Conservation (phyloP, 352 stramenopile genomes). For the Globisporangium cystogenes region DNA sequence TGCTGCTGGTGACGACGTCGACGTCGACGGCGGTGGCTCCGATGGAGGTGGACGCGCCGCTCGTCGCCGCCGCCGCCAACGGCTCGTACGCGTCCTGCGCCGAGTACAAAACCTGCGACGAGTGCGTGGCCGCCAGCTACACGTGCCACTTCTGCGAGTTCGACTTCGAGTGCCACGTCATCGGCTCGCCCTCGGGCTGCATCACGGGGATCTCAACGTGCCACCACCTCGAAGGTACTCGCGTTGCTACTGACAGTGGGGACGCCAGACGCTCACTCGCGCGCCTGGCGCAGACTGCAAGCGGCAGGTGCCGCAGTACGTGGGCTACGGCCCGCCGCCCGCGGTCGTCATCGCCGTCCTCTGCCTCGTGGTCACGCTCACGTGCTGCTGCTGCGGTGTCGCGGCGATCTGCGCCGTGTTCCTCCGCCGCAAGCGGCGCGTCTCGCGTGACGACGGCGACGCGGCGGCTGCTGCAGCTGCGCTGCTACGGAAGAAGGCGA, state of each 20-base stretch:
- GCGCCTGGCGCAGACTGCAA: conserved; percentile 68
- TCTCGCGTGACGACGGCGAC: background rate
- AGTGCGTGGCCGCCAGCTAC: conserved; percentile 67
- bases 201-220: conserved; percentile 67
- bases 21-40: too few species aligned
- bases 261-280: too few species aligned
- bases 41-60: background rate
- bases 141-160: conserved; percentile 79
- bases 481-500: background rate
- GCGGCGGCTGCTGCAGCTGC: background rate
- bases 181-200: conserved; percentile 63
- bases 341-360: conserved; percentile 83
- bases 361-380: conserved; percentile 74
- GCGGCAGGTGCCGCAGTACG: conserved; percentile 58
- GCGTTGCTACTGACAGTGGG: too few species aligned
- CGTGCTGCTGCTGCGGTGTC: conserved; percentile 75
- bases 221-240: conserved; percentile 80
- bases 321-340: conserved; percentile 75
- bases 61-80: background rate
- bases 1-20: background rate
- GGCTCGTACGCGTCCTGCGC: conserved; percentile 24
- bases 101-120: conserved; percentile 64
- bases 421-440: conserved; percentile 20
- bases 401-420: conserved; percentile 77
- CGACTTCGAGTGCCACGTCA: conserved; percentile 82